phyloP scores from a whole-genome alignment of 2,329 filamentous ascomycete genomes.

The Fusarium chaquense region DNA sequence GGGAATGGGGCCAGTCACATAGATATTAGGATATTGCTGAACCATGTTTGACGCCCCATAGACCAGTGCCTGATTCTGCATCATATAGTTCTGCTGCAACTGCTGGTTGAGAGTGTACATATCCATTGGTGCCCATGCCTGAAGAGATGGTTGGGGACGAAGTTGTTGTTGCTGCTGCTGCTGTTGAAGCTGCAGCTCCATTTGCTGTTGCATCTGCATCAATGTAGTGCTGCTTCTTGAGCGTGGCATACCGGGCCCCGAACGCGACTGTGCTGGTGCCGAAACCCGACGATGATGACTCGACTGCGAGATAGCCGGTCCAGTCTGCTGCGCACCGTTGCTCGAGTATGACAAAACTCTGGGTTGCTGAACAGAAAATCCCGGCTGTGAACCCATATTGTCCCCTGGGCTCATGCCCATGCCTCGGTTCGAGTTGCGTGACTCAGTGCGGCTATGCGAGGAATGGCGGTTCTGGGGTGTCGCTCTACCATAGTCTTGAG shows the following conservation, averaged over 20 bases:
- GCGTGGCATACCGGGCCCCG: constrained; percentile 15
- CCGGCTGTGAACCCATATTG: constrained; percentile 21
- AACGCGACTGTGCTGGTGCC: constrained; percentile 31
- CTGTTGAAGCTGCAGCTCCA: constrained; percentile 25
- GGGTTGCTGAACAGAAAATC: constrained; percentile 20
- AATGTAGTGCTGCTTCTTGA: constrained; percentile 33
- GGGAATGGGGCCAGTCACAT: constrained; percentile 26
- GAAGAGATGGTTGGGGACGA: constrained; percentile 26
- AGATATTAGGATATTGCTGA: constrained; percentile 39
- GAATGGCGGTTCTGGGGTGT: constrained; percentile 34
- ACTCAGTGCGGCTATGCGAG: constrained; percentile 24
- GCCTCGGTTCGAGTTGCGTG: constrained; percentile 26
- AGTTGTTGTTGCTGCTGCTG: constrained; percentile 28
- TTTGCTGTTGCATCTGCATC: constrained; percentile 26
- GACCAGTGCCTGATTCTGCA: constrained; percentile 36
- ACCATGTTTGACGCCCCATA: constrained; percentile 38
- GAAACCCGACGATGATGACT: constrained; percentile 39
- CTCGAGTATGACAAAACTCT: constrained; percentile 35
- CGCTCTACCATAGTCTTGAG: constrained; percentile 36
- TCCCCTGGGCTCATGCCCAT: constrained; percentile 13
- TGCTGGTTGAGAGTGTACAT: constrained; percentile 39
- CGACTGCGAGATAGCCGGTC: constrained; percentile 13
- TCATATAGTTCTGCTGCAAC: constrained; percentile 39
- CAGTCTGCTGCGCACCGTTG: constrained; percentile 29
- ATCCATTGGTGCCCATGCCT: constrained; percentile 36